phyloP scores from a whole-genome alignment of 257 asterid genomes.

The Capsicum baccatum region DNA sequence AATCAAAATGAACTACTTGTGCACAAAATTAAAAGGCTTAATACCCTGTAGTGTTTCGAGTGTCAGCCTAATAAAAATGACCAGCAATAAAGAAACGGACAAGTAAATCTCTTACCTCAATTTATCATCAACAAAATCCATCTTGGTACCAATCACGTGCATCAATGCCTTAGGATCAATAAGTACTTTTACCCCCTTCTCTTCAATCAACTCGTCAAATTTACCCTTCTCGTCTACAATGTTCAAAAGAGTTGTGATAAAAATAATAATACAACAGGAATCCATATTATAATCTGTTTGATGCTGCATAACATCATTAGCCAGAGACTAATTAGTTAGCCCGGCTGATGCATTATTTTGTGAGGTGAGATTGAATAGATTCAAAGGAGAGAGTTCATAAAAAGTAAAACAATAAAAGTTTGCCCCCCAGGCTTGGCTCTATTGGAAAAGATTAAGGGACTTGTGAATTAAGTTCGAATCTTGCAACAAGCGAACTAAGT shows the following conservation, averaged over 20 bases:
- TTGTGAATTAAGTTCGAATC: background rate
- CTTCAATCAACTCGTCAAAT: slow-evolving; percentile 46
- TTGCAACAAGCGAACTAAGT: background rate
- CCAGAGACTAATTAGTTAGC: background rate
- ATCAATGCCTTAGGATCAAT: slow-evolving; percentile 51
- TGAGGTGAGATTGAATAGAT: background rate
- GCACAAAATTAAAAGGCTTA: background rate
- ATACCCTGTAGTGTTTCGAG: background rate
- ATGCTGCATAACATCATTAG: slow-evolving; percentile 1
- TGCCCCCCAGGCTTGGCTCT: background rate
- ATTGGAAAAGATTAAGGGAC: background rate
- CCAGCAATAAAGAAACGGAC: background rate
- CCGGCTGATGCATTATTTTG: background rate
- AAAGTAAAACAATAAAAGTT: background rate
- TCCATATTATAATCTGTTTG: background rate
- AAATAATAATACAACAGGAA: background rate
- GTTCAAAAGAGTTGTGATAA: slow-evolving; percentile 26
- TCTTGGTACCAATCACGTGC: slow-evolving; percentile 52
- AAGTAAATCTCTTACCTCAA: slow-evolving; percentile 32
- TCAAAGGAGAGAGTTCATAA: background rate
- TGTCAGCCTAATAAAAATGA: background rate
- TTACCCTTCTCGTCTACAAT: slow-evolving; percentile 33
- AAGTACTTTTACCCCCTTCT: slow-evolving; percentile 51
- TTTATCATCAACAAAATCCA: slow-evolving; percentile 58
- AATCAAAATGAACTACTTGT: background rate